phyloP scores from a whole-genome alignment of 495 filamentous ascomycete genomes.

The Penicillium fimorum region DNA sequence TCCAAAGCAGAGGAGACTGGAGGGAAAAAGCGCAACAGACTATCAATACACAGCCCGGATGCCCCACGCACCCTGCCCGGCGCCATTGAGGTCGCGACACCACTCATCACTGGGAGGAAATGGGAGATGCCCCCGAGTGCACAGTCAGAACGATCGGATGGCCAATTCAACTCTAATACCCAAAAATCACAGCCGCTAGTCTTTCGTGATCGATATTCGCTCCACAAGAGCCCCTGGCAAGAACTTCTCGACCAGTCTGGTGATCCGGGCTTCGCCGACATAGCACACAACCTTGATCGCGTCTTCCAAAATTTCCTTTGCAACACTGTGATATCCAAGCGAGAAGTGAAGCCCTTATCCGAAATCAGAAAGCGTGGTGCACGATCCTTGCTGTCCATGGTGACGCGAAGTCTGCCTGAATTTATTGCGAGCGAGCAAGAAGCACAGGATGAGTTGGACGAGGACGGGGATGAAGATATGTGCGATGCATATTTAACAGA shows the following conservation, averaged over 20 bases:
- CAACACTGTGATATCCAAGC: conserved; percentile 29
- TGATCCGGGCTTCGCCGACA: conserved; percentile 37
- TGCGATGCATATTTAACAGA: conserved; percentile 61
- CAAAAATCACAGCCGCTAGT: conserved; percentile 11
- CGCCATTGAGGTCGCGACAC: conserved; percentile 48
- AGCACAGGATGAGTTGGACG: conserved; percentile 52
- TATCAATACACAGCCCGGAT: conserved; percentile 43
- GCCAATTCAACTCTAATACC: background rate
- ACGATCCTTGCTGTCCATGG: conserved; percentile 64
- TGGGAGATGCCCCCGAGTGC: conserved; percentile 23
- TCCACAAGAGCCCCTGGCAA: conserved; percentile 44
- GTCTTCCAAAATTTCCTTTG: conserved; percentile 40
- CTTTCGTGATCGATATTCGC: conserved; percentile 23
- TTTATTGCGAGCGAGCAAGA: conserved; percentile 62
- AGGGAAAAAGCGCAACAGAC: conserved; percentile 27
- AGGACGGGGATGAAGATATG: conserved; percentile 45
- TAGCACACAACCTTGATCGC: conserved; percentile 38
- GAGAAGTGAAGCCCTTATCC: background rate
- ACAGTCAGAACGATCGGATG: conserved; percentile 12
- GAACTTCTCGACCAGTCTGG: conserved; percentile 36
- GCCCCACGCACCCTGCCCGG: conserved; percentile 39
- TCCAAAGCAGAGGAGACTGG: conserved; percentile 28
- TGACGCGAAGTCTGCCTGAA: conserved; percentile 58
- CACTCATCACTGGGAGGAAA: conserved; percentile 42
- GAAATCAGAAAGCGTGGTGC: conserved; percentile 25